phyloP scores from a whole-genome alignment of 2,329 filamentous ascomycete species.

The Zymoseptoria pseudotritici region DNA sequence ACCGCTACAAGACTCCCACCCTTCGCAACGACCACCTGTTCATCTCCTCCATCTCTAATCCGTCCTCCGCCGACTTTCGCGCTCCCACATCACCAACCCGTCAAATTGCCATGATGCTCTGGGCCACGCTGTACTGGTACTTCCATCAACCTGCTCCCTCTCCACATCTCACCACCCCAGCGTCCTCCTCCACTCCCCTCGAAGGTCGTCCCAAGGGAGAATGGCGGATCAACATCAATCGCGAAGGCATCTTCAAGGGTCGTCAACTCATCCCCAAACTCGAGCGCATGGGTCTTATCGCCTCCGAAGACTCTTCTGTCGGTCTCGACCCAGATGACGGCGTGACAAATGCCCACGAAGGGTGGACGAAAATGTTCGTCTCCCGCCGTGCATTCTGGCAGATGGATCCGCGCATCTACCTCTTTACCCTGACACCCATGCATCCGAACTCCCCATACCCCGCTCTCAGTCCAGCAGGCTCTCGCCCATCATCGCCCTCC shows the following conservation, averaged over 20 bases:
- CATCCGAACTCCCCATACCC: slow-evolving; percentile 39
- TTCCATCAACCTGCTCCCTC: slow-evolving; percentile 78
- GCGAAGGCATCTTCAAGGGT: slow-evolving; percentile 81
- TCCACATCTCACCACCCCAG: slow-evolving; percentile 53
- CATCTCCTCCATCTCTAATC: slow-evolving; percentile 85
- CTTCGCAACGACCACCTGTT: slow-evolving; percentile 74
- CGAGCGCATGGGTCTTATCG: slow-evolving; percentile 83
- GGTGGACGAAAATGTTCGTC: slow-evolving; percentile 76
- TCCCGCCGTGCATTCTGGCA: slow-evolving; percentile 84
- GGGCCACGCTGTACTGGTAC: slow-evolving; percentile 93
- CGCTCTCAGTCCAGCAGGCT: slow-evolving; percentile 43
- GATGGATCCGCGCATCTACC: slow-evolving; percentile 74
- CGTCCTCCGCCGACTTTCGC: slow-evolving; percentile 71
- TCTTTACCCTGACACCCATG: slow-evolving; percentile 70
- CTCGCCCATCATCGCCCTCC: slow-evolving; percentile 44
- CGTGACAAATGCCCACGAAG: slow-evolving; percentile 47
- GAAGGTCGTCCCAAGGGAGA: slow-evolving; percentile 70
- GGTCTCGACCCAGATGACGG: slow-evolving; percentile 53
- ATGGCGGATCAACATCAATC: slow-evolving; percentile 77
- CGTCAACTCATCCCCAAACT: slow-evolving; percentile 80
- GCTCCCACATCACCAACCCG: slow-evolving; percentile 72
- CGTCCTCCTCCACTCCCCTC: slow-evolving; percentile 56
- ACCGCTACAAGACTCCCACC: slow-evolving; percentile 67
- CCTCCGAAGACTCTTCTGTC: slow-evolving; percentile 66
- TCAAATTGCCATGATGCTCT: slow-evolving; percentile 94